Evolutionary conservation across 2,329 filamentous ascomycete genomes (phyloP), one percentile per base, ranked within the genome.

Genomic region (Fusarium piperis): DNA sequence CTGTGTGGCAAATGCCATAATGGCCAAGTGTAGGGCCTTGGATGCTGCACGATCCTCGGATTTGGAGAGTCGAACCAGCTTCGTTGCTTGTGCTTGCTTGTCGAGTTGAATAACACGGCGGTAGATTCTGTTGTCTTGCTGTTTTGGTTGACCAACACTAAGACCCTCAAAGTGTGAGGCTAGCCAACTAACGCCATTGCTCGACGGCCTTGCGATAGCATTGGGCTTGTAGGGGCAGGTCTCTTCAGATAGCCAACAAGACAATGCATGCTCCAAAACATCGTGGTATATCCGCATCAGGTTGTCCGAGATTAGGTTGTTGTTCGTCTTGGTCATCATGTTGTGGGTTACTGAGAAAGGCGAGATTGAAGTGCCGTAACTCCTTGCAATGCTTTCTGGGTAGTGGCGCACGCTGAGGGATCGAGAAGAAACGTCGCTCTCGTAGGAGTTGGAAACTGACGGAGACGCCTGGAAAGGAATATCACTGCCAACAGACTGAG

Each of bases 1-100:
- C 68, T 88, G 86, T 1, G 85, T 84, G 5, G 86, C 84, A 74
- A 88, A 88, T 0, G 86, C 83, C 79, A 87, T 84, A 53, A 88
- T 86, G 3, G 82, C 81, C 4, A 85, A 75, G 57, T 87, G 83
- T 11, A 88, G 74, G 2, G 86, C 86, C 58, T 80, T 83, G 1
- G 81, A 81, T 30, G 82, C 84, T 6, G 81, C 80, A n/a, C 78
- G 79, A 44, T 86, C 83, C 63, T 88, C 83, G 1, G 73, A 66
- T 16, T 73, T 78, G 4, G 80, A 84, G 2, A 87, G 75, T 1
- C 78, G 78, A 30, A 84, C 79, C 6, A 85, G 78, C 18, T 82
- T 80, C 6, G 81, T 79, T 1, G 80, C 71, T 16, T 81, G 80
- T 6, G 84, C 82, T 16, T 81, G 78, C 28, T 80, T 81, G 68